These are phyloP conservation scores for Syzygium malaccense DNA, from an alignment of 441 rosid species.

Conservation along the genomic window DNA sequence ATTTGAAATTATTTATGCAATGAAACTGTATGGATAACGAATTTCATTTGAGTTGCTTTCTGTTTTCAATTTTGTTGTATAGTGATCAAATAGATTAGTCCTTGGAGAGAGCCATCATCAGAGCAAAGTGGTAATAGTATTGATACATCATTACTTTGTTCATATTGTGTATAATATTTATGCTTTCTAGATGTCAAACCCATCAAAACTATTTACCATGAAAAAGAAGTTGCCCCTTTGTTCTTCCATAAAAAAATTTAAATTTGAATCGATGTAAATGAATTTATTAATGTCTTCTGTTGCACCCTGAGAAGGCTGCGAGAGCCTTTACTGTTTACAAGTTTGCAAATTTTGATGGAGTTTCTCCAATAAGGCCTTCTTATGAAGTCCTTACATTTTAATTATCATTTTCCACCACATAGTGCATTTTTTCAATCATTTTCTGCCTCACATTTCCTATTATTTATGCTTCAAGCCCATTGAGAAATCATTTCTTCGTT, in stretches of 20 bases:
- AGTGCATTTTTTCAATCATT: not conserved
- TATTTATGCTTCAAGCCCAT: not conserved
- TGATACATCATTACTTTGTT: not conserved
- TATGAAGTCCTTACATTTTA: too few relatives aligned
- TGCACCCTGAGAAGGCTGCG: not conserved
- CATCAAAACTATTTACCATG: not conserved
- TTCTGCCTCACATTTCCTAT: not conserved
- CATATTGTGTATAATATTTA: not conserved
- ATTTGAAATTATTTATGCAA: not conserved
- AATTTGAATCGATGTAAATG: not conserved
- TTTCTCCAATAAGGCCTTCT: too few relatives aligned
- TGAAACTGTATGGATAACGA: not conserved
- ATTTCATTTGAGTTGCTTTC: not conserved
- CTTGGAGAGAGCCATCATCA: not conserved
- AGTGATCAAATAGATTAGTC: not conserved
- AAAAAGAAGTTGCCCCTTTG: not conserved
- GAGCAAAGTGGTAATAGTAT: not conserved
- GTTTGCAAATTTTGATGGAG: too few relatives aligned
- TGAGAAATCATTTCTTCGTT: not conserved
- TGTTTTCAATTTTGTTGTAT: not conserved
- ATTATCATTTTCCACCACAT: too few relatives aligned
- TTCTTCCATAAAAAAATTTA: not conserved
- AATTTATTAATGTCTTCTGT: not conserved
- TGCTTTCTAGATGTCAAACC: not conserved
- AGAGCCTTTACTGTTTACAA: too few relatives aligned